These are phyloP conservation scores for Priceomyces melissophilus DNA, from an alignment of 805 yeast species.

Conservation along the genomic window DNA sequence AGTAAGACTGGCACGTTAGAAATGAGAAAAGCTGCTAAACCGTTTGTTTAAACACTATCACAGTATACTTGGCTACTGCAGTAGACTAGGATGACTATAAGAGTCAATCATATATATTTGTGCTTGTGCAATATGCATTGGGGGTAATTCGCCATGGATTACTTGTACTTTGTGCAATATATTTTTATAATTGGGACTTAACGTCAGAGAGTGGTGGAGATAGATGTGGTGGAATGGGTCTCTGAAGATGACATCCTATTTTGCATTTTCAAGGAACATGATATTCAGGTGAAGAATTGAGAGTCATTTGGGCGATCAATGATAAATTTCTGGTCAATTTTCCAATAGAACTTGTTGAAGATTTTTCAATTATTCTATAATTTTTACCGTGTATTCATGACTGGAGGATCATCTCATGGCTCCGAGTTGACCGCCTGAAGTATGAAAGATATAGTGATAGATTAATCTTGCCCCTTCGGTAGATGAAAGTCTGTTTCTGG, in stretches of 20 bases:
- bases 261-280: not conserved
- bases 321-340: conserved; percentile 7
- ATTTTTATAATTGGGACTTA: not conserved
- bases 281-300: conserved; percentile 3
- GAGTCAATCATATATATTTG: conserved; percentile 2
- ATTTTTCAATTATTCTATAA: conserved; percentile 3
- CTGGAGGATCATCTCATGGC: not conserved
- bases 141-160: not conserved
- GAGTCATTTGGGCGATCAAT: conserved; percentile 3
- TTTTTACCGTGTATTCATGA: conserved; percentile 1
- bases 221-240: not conserved
- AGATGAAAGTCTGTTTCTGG: not conserved
- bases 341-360: conserved; percentile 7
- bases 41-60: conserved; percentile 41
- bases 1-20: conserved; percentile 73
- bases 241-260: not conserved
- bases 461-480: conserved; percentile 3
- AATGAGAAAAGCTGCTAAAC: conserved; percentile 88
- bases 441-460: conserved; percentile 1
- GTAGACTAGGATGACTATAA: conserved; percentile 4
- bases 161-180: not conserved
- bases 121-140: not conserved
- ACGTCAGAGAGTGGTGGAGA: not conserved
- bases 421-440: not conserved
- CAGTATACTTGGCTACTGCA: conserved; percentile 6